Base-by-base conservation (phyloP, 2,329 filamentous ascomycete genomes). In the Calonectria crousiana region DNA sequence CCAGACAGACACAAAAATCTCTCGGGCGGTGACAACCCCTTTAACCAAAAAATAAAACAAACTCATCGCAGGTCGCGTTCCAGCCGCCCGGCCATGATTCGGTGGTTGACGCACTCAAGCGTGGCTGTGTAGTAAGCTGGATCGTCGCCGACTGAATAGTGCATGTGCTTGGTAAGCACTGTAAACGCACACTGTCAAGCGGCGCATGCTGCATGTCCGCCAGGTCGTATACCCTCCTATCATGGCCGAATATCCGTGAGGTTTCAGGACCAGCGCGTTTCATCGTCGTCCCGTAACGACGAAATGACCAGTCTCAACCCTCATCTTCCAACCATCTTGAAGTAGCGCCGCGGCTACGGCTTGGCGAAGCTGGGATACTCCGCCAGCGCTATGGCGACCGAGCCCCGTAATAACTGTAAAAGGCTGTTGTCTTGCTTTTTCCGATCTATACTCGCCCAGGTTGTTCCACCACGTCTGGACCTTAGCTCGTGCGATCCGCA, bases 381-480 rank as follows among this genome's bases (percentile, higher is more conserved):
- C 95, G 67, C 93, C 92, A 60, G 92, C 89, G 79, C 92, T 97
- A 84, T 98, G 96, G 69, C 89, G 89, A 1, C 96, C 96, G 18
- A 93, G 82, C 0, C 96, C 96, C 4, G 95, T 98, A 69, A 98
- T 90, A 74, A 98, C 92, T 49, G 90, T 91, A 80, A 94, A 95
- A 0, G 92, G 88, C 10, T 84, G 76, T 26, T 87, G 87, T 80
- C 89, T 87, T 26, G 88, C 86, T 75, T 83, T 85, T 13, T 82
- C 79, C 78, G 89, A 88, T 76, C 90, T 90, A 64, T 88, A 87
- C 81, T 96, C 93, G 1, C 94, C 94, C 11, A 95, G 85, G 0
- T 85, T 85, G 23, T 91, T 86, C 96, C 95, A 98, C 96, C 96
- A 98, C 13, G 82, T 83, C 76, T 90, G 88, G 0, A 94, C 93